These are phyloP conservation scores for Pyrenopolyporus hunteri DNA, from an alignment of 495 filamentous ascomycete genomes.

Conservation along the genomic window DNA sequence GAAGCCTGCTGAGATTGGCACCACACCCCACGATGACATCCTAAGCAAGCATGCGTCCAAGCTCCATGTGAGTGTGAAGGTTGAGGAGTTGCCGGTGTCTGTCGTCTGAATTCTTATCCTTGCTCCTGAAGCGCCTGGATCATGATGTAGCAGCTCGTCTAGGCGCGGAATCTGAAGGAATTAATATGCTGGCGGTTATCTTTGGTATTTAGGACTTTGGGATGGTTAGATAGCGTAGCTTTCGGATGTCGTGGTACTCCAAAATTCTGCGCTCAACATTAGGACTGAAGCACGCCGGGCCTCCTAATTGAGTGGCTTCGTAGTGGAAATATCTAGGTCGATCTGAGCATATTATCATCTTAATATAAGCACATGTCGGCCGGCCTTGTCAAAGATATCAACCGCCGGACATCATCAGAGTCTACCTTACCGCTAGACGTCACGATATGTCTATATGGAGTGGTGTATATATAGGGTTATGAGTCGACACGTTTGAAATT, in stretches of 20 bases:
- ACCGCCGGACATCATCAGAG: no score
- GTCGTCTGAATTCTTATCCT: slow-evolving; percentile 1
- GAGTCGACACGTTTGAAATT: no score
- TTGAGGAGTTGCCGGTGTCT: slow-evolving; percentile 24
- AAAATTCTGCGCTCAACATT: neutral
- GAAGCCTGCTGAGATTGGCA: slow-evolving; percentile 26
- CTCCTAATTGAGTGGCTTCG: no score
- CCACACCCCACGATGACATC: slow-evolving; percentile 40
- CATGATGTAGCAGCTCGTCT: neutral
- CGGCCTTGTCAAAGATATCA: no score
- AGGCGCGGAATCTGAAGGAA: neutral
- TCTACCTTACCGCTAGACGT: no score
- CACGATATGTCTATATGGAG: no score
- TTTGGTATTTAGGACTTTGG: no score
- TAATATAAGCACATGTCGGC: no score
- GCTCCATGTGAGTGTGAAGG: slow-evolving; percentile 21
- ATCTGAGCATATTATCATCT: no score
- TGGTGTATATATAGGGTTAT: no score
- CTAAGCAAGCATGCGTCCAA: slow-evolving; percentile 24
- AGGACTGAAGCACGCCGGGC: neutral
- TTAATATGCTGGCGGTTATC: neutral
- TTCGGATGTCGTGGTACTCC: neutral
- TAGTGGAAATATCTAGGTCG: no score
- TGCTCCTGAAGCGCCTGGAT: neutral
- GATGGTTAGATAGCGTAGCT: neutral